These are phyloP conservation scores for Cylindrodendrum hubeiense DNA, from an alignment of 2,329 filamentous ascomycete genomes.

Conservation along the genomic window DNA sequence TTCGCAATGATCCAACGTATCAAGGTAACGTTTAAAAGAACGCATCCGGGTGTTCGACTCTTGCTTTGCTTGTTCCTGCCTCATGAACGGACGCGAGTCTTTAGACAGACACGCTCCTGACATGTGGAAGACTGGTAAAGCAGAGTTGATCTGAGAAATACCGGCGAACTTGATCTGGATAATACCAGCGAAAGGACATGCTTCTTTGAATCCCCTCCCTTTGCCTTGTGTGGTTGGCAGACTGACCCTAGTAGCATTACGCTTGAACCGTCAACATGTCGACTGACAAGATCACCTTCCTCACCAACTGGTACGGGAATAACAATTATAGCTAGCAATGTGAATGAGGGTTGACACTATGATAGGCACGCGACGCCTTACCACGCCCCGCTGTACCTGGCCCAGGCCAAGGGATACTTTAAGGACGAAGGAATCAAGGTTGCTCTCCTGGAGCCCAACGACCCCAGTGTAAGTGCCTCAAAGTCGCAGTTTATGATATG, in stretches of 20 bases:
- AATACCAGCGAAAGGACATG: conserved; percentile 92
- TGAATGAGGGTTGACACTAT: conserved; percentile 43
- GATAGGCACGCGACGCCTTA: conserved; percentile 84
- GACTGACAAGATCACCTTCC: conserved; percentile 87
- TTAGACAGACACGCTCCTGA: background rate
- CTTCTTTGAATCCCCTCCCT: conserved; percentile 69
- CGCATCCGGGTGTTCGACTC: conserved; percentile 60
- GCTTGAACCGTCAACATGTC: conserved; percentile 71
- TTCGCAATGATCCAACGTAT: conserved; percentile 48
- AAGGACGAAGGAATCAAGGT: conserved; percentile 82
- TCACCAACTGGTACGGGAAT: conserved; percentile 79
- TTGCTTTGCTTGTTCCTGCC: conserved; percentile 25
- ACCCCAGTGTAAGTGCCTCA: conserved; percentile 71
- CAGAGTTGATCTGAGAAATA: conserved; percentile 76
- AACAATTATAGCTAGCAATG: background rate
- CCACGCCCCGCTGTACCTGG: conserved; percentile 82
- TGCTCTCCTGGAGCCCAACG: conserved; percentile 82
- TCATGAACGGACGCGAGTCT: background rate
- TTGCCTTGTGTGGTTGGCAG: conserved; percentile 46
- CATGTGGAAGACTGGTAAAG: conserved; percentile 34
- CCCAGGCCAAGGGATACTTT: conserved; percentile 81
- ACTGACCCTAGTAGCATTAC: conserved; percentile 63
- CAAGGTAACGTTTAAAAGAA: conserved; percentile 62
- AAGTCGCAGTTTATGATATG: background rate
- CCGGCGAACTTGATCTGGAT: conserved; percentile 88